These are phyloP conservation scores for Rickenella mellea DNA, from an alignment of 768 basidiomycete species.

Conservation along the genomic window DNA sequence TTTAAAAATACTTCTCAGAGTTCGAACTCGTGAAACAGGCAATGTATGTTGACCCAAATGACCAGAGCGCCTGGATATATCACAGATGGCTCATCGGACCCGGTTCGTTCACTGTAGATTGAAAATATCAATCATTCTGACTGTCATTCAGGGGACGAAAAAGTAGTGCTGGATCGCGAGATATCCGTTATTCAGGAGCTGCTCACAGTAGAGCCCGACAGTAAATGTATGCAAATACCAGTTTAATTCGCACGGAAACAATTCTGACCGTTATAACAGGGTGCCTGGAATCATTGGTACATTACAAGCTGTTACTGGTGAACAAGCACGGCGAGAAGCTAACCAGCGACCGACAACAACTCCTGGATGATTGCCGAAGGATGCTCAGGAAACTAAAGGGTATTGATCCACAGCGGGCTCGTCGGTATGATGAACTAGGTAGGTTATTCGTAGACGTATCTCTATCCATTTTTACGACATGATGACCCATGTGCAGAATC, in stretches of 20 bases:
- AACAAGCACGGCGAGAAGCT: constrained; percentile 30
- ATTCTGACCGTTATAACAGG: constrained; percentile 36
- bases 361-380: too few species aligned
- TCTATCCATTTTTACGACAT: too few species aligned
- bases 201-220: constrained; percentile 81
- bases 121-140: neutral
- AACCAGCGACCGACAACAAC: constrained; percentile 33
- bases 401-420: constrained; percentile 57
- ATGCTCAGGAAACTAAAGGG: constrained; percentile 46
- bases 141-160: constrained; percentile 44
- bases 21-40: constrained; percentile 90
- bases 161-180: constrained; percentile 57
- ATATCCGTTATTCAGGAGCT: constrained; percentile 75
- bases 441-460: constrained; percentile 14
- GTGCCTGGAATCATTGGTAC: constrained; percentile 89
- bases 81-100: constrained; percentile 90
- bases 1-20: constrained; percentile 37
- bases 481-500: too few species aligned
- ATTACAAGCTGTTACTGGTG: constrained; percentile 71
- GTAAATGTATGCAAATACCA: constrained; percentile 59
- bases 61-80: constrained; percentile 97
- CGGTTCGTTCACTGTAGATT: neutral
- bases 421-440: constrained; percentile 65
- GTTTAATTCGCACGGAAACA: neutral
- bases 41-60: constrained; percentile 91